These are phyloP conservation scores for Globisporangium alternatum DNA, from an alignment of 352 stramenopile genomes.

Conservation along the genomic window DNA sequence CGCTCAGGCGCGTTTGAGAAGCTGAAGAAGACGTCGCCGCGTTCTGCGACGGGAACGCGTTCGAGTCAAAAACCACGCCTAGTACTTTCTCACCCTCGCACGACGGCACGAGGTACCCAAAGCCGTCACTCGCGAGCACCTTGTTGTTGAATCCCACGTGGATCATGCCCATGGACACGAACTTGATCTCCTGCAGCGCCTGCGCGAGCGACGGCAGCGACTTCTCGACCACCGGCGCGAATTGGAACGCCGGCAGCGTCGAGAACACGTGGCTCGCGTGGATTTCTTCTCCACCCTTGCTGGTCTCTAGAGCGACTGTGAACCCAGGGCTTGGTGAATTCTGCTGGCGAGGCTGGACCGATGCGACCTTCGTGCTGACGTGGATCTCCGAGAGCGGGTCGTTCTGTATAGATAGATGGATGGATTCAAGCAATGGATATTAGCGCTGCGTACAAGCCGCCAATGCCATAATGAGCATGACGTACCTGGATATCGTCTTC, in stretches of 20 bases:
- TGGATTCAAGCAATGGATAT: neutral
- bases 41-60: conserved; percentile 86
- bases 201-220: conserved; percentile 44
- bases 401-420: conserved; percentile 10
- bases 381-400: conserved; percentile 45
- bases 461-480: neutral
- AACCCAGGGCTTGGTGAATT: conserved; percentile 24
- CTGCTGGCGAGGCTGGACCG: conserved; percentile 15
- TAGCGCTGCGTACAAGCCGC: neutral
- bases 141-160: conserved; percentile 70
- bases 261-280: conserved; percentile 72
- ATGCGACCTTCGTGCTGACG: conserved; percentile 32
- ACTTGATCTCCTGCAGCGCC: conserved; percentile 65
- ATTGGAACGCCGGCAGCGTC: conserved; percentile 61
- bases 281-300: conserved; percentile 31
- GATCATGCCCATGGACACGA: conserved; percentile 79
- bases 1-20: conserved; percentile 69
- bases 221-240: conserved; percentile 42
- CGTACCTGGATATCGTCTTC: conserved; percentile 36
- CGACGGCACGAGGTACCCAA: conserved; percentile 83
- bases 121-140: conserved; percentile 65
- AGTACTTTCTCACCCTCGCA: conserved; percentile 70
- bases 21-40: conserved; percentile 8
- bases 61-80: conserved; percentile 87
- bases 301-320: conserved; percentile 40